Evolutionary conservation across 176 grass and related monocot species (phyloP).

Genomic region (Coix lacrymajobi): DNA sequence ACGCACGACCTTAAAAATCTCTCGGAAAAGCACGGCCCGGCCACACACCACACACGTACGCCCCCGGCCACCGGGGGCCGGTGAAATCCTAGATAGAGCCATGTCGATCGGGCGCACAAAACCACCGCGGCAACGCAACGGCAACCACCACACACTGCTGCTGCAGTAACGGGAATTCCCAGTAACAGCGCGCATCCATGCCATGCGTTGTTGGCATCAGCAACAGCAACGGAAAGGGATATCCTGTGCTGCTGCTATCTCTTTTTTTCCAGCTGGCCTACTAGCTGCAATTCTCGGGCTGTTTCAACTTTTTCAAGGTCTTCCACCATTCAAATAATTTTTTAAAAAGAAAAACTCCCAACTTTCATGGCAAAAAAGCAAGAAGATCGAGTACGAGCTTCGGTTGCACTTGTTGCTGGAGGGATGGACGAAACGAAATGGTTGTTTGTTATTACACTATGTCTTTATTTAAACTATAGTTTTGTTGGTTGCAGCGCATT

Average conservation of each 20-base stretch:
- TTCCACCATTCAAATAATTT: too few relatives aligned
- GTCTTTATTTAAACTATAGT: neutral
- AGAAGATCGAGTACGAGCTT: neutral
- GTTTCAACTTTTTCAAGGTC: neutral
- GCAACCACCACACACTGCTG: constrained; percentile 5
- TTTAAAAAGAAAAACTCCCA: neutral
- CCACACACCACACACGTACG: too few relatives aligned
- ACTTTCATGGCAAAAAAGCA: neutral
- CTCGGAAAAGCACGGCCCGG: constrained; percentile 42
- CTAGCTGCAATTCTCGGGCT: neutral
- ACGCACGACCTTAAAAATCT: constrained; percentile 89
- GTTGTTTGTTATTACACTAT: neutral
- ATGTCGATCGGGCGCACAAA: constrained; percentile 25
- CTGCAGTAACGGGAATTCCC: neutral
- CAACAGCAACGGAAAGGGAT: constrained; percentile 32
- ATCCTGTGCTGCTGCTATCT: neutral
- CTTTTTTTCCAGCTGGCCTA: neutral
- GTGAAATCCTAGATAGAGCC: neutral
- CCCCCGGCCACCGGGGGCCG: too few relatives aligned
- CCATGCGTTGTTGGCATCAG: neutral
- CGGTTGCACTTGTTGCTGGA: neutral
- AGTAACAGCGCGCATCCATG: neutral
- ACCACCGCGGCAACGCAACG: constrained; percentile 29
- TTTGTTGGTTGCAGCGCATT: constrained; percentile 25
- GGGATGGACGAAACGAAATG: neutral